Conservation (phyloP, 2,329 filamentous ascomycete species). For the Penicillium sp. region DNA sequence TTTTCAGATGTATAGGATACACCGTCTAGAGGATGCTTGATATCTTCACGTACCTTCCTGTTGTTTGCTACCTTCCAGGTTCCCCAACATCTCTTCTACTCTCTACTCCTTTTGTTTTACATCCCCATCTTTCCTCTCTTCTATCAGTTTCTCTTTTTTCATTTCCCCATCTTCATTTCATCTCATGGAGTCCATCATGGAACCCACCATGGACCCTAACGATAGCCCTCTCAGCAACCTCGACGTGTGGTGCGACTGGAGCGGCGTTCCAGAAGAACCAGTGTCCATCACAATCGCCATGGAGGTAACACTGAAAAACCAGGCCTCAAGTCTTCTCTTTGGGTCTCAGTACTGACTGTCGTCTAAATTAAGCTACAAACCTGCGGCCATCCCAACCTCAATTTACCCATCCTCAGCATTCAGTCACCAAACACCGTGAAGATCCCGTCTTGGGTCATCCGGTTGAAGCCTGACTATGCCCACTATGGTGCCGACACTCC, state of each 20-base stretch:
- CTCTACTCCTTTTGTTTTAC: slow-evolving; percentile 14
- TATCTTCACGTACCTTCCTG: slow-evolving; percentile 6
- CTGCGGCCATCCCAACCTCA: slow-evolving; percentile 23
- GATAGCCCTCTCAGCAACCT: slow-evolving; percentile 28
- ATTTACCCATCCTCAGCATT: slow-evolving; percentile 25
- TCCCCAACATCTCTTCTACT: slow-evolving; percentile 1
- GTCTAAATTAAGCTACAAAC: slow-evolving; percentile 19
- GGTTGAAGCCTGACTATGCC: neutral
- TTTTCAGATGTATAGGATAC: no score
- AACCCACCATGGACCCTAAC: slow-evolving; percentile 11
- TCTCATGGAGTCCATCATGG: neutral
- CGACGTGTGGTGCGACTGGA: slow-evolving; percentile 35
- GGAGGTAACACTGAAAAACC: slow-evolving; percentile 27
- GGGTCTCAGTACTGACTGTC: neutral
- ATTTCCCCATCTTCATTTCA: neutral
- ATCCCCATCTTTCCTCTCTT: neutral
- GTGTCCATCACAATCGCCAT: slow-evolving; percentile 30
- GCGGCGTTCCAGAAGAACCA: slow-evolving; percentile 25
- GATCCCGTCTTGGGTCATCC: neutral
- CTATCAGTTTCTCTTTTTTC: neutral
- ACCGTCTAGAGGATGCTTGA: neutral
- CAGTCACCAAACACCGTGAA: neutral
- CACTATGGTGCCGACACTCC: neutral
- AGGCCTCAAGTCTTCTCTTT: neutral
- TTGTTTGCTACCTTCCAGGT: slow-evolving; percentile 1